Base-by-base conservation (phyloP, 1,284 basidiomycete genomes). In the Apiotrichum montevideense region DNA sequence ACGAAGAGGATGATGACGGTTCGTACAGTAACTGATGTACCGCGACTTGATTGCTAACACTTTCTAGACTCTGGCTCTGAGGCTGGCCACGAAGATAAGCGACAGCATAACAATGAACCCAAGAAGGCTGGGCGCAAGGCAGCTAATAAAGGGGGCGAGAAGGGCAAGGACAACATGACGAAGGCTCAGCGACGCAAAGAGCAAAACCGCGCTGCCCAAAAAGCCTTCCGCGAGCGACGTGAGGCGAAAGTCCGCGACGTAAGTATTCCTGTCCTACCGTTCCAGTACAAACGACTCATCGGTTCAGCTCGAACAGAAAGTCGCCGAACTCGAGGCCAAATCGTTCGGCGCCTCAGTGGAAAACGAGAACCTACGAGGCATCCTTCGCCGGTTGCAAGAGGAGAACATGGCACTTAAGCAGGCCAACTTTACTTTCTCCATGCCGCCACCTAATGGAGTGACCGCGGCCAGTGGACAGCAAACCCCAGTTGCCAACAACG, bases 191-290 rank as follows among this genome's bases (percentile, higher is more conserved):
- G 71, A 43, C 63, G 77, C 35, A 77, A 77, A 66, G 76, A 77
- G 55, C 76, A 78, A 63, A 78, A 78, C 55, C 63, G 77, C 33
- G 72, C 73, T 1, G 77, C 77, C 1, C 77, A 79, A 62, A 75
- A 76, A 57, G 76, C 76, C 0, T 79, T 79, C 68, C 61, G 77
- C 13, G 77, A 79, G 58, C 58, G 77, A 8, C 64, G 74, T 10
- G 77, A 79, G 59, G 67, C 69, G 14, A 70, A 73, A 40, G 76
- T 77, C 56, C 73, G 71, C 54, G 72, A 75, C 54, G 75, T 76
- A 58, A 68, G 75, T n/a, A 43, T 34, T n/a, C 46, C 14, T 39
- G 21, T 6, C 8, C 39, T 48, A 74, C 14, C 46, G 46, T 7
- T 47, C 35, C 14, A 35, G 46, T 10, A 14, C 9, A 14, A 33